Conservation (phyloP, 73 alveolate genomes). For the Tetrahymena elliotti region DNA sequence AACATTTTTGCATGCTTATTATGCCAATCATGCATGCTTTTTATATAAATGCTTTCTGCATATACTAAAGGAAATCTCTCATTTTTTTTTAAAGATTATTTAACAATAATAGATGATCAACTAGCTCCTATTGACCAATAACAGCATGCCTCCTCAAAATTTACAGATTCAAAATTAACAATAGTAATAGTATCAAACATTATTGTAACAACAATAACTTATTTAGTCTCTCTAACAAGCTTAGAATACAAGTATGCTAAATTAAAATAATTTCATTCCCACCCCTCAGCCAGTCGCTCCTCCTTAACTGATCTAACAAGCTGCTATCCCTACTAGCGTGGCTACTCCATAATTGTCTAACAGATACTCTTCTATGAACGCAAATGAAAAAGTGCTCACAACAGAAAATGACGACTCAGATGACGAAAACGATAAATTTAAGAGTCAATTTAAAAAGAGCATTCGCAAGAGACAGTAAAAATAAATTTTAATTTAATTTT, state of each 20-base stretch:
- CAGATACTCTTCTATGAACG: not conserved
- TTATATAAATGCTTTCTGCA: no score
- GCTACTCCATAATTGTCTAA: not conserved
- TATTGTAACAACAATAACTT: not conserved
- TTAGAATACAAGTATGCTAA: not conserved
- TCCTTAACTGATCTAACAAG: not conserved
- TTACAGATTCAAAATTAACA: not conserved
- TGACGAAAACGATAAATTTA: not conserved
- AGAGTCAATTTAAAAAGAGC: not conserved
- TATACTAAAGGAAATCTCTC: not conserved
- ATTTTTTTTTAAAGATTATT: not conserved
- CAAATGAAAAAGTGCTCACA: not conserved
- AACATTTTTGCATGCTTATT: not conserved
- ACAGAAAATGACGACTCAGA: not conserved
- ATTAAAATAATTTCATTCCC: not conserved
- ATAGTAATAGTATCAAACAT: not conserved
- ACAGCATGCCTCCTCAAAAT: not conserved
- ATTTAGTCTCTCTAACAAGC: not conserved
- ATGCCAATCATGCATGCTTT: no score
- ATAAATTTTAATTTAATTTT: not conserved
- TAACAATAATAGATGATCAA: not conserved
- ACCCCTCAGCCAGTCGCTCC: not conserved
- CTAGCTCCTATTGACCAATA: not conserved
- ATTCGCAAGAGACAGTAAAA: not conserved
- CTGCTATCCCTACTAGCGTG: not conserved